phyloP scores from a whole-genome alignment of 805 yeast species.

The Saccharomycopsis vini region DNA sequence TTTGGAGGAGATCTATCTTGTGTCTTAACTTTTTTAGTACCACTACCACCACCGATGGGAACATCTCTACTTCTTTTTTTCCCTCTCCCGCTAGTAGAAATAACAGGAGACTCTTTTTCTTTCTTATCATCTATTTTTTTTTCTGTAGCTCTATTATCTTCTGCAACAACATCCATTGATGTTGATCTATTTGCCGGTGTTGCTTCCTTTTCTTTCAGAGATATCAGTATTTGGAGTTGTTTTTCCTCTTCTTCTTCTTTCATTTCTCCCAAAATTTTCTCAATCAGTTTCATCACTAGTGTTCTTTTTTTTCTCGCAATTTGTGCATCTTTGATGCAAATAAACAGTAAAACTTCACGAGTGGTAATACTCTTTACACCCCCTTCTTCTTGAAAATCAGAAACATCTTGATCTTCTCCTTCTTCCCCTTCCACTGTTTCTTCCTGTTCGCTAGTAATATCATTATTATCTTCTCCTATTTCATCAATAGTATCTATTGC shows the following conservation, averaged over 20 bases:
- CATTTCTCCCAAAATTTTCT: constrained; percentile 9
- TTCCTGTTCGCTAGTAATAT: background rate
- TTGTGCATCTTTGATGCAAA: constrained; percentile 8
- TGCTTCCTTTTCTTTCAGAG: too few species aligned
- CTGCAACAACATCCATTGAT: constrained; percentile 12
- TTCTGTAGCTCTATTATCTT: constrained; percentile 12
- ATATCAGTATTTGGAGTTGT: background rate
- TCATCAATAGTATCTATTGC: too few species aligned
- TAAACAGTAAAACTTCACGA: constrained; percentile 10
- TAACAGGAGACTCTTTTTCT: constrained; percentile 35
- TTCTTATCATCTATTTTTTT: constrained; percentile 48
- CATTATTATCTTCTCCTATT: too few species aligned
- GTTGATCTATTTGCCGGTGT: too few species aligned
- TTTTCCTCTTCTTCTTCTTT: constrained; percentile 17
- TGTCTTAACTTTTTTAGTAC: constrained; percentile 33
- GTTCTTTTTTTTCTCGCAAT: constrained; percentile 14
- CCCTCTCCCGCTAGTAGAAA: background rate
- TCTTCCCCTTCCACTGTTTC: background rate
- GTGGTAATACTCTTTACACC: constrained; percentile 10
- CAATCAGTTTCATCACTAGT: too few species aligned
- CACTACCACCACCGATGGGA: constrained; percentile 16
- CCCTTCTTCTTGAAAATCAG: background rate
- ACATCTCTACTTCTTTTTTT: constrained; percentile 47
- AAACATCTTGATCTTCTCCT: too few species aligned
- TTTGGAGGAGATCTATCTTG: constrained; percentile 65